Conservation (phyloP, 1,284 basidiomycete species). For the Earliella scabrosa region DNA sequence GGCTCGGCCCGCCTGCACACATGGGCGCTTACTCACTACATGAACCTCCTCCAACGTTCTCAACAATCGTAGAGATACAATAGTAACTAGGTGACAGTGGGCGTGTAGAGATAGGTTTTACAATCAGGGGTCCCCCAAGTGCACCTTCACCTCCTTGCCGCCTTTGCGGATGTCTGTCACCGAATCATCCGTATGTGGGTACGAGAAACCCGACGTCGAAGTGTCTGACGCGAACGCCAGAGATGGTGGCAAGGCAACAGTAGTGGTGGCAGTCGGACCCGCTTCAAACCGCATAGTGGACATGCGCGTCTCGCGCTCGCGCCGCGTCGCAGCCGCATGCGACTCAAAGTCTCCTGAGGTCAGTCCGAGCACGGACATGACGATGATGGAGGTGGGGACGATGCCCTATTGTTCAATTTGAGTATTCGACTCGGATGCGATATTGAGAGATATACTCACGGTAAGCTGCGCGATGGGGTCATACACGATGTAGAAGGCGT, state of each 20-base stretch:
- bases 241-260: constrained; percentile 7
- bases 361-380: constrained; percentile 37
- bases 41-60: too few species aligned
- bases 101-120: too few species aligned
- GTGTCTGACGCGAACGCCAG: constrained; percentile 1
- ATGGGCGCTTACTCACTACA: too few species aligned
- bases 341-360: constrained; percentile 35
- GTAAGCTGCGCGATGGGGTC: constrained; percentile 46
- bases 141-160: background rate
- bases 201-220: constrained; percentile 1
- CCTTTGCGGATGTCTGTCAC: constrained; percentile 4
- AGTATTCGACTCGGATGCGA: too few species aligned
- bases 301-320: background rate
- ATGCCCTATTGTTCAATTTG: constrained; percentile 26
- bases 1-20: too few species aligned
- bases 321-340: background rate
- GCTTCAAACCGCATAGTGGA: constrained; percentile 9
- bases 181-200: constrained; percentile 4
- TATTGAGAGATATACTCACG: too few species aligned
- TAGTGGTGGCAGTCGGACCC: background rate
- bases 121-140: too few species aligned
- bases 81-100: too few species aligned
- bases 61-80: too few species aligned
- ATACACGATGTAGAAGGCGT: constrained; percentile 46
- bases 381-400: constrained; percentile 39